Evolutionary conservation across 2,329 filamentous ascomycete genomes (phyloP).

Genomic region (Escovopsis sp.): DNA sequence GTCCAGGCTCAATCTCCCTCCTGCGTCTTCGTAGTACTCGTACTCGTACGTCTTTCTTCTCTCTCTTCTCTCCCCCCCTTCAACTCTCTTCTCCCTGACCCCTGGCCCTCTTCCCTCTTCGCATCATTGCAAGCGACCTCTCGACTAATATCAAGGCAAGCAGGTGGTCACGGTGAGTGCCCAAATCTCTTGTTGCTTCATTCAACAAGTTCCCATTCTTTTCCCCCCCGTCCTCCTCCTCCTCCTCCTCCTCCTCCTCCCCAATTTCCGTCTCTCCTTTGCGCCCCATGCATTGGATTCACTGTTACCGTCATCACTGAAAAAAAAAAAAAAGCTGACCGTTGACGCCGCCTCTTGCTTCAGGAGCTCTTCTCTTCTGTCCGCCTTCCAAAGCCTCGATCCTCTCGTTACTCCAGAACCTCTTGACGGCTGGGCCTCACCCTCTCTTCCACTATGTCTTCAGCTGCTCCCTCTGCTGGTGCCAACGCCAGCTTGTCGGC

Average conservation of each 20-base stretch:
- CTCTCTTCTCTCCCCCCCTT: neutral
- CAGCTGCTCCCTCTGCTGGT: constrained; percentile 32
- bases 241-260: constrained; percentile 3
- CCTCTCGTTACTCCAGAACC: constrained; percentile 14
- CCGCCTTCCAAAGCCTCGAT: constrained; percentile 3
- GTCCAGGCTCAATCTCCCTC: constrained; percentile 3
- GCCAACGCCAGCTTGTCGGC: constrained; percentile 47
- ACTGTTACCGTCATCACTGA: too few species aligned
- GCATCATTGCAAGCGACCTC: neutral
- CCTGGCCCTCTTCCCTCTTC: constrained; percentile 2
- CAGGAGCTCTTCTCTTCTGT: constrained; percentile 2
- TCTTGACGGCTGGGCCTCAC: constrained; percentile 6
- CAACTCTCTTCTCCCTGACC: neutral
- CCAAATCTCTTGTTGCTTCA: neutral
- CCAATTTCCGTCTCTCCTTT: constrained; percentile 4
- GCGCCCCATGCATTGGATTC: too few species aligned
- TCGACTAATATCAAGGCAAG: too few species aligned
- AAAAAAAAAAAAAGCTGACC: neutral
- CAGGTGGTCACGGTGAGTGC: too few species aligned
- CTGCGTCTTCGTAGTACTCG: constrained; percentile 1
- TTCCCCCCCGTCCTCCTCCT: constrained; percentile 5
- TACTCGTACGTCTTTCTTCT: neutral
- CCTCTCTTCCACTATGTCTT: constrained; percentile 30
- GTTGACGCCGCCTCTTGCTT: neutral
- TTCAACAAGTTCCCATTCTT: too few species aligned